phyloP scores from a whole-genome alignment of 2,329 filamentous ascomycete genomes.

The Chaetothyriales sp. region DNA sequence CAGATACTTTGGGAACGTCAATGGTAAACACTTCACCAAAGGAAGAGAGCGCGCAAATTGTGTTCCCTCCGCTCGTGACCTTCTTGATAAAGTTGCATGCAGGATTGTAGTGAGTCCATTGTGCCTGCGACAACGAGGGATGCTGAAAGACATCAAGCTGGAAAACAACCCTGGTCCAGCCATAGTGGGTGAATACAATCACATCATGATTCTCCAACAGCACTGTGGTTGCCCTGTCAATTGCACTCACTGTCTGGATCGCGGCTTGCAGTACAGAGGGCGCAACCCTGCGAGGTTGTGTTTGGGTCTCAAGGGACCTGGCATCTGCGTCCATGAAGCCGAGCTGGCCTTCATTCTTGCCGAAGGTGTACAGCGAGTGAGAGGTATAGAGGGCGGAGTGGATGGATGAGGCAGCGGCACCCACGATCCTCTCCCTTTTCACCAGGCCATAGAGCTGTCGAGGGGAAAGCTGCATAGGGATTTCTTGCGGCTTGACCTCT shows the following conservation, averaged over 20 bases:
- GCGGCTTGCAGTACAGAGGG: slow-evolving; percentile 60
- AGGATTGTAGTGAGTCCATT: slow-evolving; percentile 49
- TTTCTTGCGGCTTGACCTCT: slow-evolving; percentile 48
- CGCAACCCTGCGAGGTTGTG: slow-evolving; percentile 69
- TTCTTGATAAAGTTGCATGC: slow-evolving; percentile 55
- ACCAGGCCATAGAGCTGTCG: slow-evolving; percentile 82
- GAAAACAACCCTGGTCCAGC: slow-evolving; percentile 81
- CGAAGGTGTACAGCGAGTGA: slow-evolving; percentile 77
- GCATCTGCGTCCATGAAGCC: slow-evolving; percentile 92
- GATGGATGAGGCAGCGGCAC: slow-evolving; percentile 73
- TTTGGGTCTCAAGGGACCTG: slow-evolving; percentile 71
- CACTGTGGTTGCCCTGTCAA: slow-evolving; percentile 75
- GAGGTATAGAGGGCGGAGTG: slow-evolving; percentile 83
- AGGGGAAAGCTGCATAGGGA: slow-evolving; percentile 65
- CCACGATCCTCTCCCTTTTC: slow-evolving; percentile 69
- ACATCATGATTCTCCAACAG: slow-evolving; percentile 77
- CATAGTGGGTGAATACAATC: slow-evolving; percentile 89
- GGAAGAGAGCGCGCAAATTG: slow-evolving; percentile 72
- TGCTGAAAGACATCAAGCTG: slow-evolving; percentile 60
- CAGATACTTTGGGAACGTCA: slow-evolving; percentile 52
- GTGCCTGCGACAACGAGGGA: slow-evolving; percentile 47
- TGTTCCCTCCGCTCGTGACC: slow-evolving; percentile 74
- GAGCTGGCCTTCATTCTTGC: slow-evolving; percentile 86
- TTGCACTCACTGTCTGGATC: slow-evolving; percentile 70
- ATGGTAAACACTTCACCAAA: slow-evolving; percentile 82